Percentiles rank a stretch among this genome's conserved stretches.
phyloP scores from a whole-genome alignment of 208 protist species.

The Entamoeba invadens region DNA sequence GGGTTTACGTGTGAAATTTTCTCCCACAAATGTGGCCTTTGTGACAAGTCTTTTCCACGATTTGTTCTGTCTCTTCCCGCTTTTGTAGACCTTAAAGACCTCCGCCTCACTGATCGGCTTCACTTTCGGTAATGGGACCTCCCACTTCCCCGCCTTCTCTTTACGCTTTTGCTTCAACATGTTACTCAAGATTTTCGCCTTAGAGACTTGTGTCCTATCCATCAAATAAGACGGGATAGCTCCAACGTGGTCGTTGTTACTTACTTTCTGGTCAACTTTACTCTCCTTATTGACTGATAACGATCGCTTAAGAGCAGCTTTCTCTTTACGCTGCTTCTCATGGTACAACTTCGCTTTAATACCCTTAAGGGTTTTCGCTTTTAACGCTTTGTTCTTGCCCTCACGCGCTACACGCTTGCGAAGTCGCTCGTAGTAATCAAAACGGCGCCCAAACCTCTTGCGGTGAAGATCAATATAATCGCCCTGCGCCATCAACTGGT shows the following conservation, averaged over 20 bases:
- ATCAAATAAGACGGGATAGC: slow-evolving; percentile 98
- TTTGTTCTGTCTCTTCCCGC: slow-evolving; percentile 56
- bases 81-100: slow-evolving; percentile 64
- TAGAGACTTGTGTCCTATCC: slow-evolving; percentile 79
- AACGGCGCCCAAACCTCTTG: slow-evolving; percentile 83
- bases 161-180: slow-evolving; percentile 99
- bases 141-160: slow-evolving; percentile 98
- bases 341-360: slow-evolving; percentile 91
- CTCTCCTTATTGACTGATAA: slow-evolving; percentile 86
- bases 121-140: slow-evolving; percentile 93
- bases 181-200: slow-evolving; percentile 92
- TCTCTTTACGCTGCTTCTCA: slow-evolving; percentile 90
- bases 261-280: slow-evolving; percentile 71
- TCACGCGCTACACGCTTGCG: slow-evolving; percentile 88
- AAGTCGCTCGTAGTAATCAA: slow-evolving; percentile 82
- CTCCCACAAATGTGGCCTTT: slow-evolving; percentile 91
- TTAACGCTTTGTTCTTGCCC: slow-evolving; percentile 67
- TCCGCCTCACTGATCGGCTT: slow-evolving; percentile 89
- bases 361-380: slow-evolving; percentile 76
- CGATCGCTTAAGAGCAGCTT: slow-evolving; percentile 92
- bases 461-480: slow-evolving; percentile 93
- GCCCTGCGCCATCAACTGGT: slow-evolving; percentile 95
- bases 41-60: slow-evolving; percentile 98
- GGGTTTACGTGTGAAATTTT: slow-evolving; percentile 96
- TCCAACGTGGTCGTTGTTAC: slow-evolving; percentile 49